Conservation (phyloP, 208 protist species). For the Plasmodiophora brassicae region DNA sequence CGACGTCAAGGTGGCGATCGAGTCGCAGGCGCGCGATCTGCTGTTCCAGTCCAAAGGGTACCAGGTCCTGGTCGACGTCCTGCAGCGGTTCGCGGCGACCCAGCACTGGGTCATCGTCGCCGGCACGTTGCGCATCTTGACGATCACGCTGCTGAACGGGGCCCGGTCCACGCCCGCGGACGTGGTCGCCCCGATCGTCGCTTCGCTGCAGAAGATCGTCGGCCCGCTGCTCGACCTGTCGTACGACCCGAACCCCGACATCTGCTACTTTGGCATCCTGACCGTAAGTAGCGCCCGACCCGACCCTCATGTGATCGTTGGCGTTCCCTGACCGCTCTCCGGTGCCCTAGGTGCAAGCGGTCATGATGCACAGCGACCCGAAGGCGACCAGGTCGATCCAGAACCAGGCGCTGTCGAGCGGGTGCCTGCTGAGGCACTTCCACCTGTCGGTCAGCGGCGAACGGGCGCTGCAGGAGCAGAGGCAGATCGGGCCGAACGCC, state of each 20-base stretch:
- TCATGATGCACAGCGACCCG: not conserved
- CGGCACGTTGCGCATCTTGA: not conserved
- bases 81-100: not conserved
- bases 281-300: not conserved
- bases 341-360: not conserved
- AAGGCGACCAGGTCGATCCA: not conserved
- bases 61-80: not conserved
- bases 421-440: slow-evolving; percentile 22
- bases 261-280: slow-evolving; percentile 23
- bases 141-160: not conserved
- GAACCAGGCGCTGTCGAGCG: not conserved
- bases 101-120: not conserved
- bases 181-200: not conserved
- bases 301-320: too few species aligned
- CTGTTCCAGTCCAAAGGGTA: not conserved
- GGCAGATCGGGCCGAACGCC: not conserved
- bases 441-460: slow-evolving; percentile 13
- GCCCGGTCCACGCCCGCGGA: not conserved
- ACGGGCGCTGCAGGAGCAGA: not conserved
- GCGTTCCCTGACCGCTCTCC: too few species aligned
- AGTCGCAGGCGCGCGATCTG: slow-evolving; percentile 27
- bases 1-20: not conserved
- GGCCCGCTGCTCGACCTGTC: not conserved
- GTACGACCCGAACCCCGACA: not conserved
- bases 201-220: not conserved